These are phyloP conservation scores for Niebla homalea DNA, from an alignment of 495 filamentous ascomycete genomes.

Conservation along the genomic window DNA sequence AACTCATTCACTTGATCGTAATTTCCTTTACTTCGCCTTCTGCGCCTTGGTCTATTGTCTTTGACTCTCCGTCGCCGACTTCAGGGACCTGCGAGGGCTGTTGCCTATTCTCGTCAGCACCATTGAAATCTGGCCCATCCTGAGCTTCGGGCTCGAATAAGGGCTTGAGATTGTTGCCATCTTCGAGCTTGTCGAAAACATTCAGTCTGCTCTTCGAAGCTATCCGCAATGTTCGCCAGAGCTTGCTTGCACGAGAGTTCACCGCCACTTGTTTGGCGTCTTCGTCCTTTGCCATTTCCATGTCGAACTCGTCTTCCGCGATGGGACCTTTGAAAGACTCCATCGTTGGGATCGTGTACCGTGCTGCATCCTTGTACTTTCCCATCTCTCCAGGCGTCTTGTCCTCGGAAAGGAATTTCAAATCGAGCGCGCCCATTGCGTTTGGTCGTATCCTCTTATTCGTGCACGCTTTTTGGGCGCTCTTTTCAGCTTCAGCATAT, in stretches of 20 bases:
- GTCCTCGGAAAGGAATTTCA: conserved; percentile 63
- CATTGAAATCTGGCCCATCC: conserved; percentile 20
- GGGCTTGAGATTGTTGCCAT: conserved; percentile 50
- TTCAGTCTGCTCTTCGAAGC: conserved; percentile 57
- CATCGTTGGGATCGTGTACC: conserved; percentile 39
- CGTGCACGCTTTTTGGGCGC: conserved; percentile 48
- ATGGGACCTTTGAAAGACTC: conserved; percentile 50
- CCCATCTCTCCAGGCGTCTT: conserved; percentile 39
- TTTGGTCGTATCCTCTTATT: conserved; percentile 52
- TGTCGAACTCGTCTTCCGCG: conserved; percentile 59
- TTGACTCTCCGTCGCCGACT: too few species aligned
- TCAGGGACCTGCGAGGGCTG: neutral
- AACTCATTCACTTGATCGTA: too few species aligned
- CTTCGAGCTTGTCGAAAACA: conserved; percentile 74
- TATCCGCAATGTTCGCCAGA: conserved; percentile 75
- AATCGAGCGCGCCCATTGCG: conserved; percentile 56
- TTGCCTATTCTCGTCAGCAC: conserved; percentile 3
- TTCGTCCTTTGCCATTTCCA: conserved; percentile 62
- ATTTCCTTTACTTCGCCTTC: too few species aligned
- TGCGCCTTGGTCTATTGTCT: too few species aligned
- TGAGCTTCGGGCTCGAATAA: conserved; percentile 35
- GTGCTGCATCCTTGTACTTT: conserved; percentile 41
- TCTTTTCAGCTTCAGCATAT: conserved; percentile 50
- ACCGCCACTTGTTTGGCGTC: conserved; percentile 53
- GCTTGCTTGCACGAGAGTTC: conserved; percentile 67